phyloP scores from a whole-genome alignment of 768 basidiomycete genomes.

The Peribolospora kevripleyi region DNA sequence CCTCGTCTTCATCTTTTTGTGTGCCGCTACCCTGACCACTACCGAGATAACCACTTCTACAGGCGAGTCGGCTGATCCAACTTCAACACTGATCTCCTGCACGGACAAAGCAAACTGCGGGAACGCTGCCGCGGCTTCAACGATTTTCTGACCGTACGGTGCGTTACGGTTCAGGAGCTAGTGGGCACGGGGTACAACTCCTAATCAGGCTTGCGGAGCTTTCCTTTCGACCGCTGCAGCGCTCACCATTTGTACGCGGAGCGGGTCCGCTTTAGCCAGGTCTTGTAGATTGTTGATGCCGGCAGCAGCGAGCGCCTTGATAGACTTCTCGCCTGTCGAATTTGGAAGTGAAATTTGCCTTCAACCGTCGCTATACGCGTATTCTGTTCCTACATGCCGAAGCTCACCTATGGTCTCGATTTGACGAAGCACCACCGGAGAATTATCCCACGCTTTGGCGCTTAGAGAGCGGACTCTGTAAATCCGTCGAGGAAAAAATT shows the following conservation, averaged over 20 bases:
- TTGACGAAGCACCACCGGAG: constrained; percentile 60
- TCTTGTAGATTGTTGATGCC: constrained; percentile 8
- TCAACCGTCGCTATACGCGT: neutral
- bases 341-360: neutral
- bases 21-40: no score
- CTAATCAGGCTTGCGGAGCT: no score
- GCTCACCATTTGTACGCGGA: neutral
- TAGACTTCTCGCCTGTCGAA: neutral
- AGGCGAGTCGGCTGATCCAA: no score
- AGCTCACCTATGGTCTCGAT: constrained; percentile 63
- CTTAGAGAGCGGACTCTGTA: constrained; percentile 41
- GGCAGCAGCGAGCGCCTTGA: constrained; percentile 4
- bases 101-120: no score
- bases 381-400: constrained; percentile 1
- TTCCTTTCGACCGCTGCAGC: no score
- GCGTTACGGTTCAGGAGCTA: no score
- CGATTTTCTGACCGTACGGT: no score
- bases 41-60: no score
- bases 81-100: no score
- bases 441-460: constrained; percentile 79
- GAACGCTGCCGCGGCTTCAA: no score
- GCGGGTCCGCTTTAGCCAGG: constrained; percentile 1
- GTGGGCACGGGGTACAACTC: no score
- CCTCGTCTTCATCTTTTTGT: no score
- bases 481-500: neutral